Conservation (phyloP, 495 filamentous ascomycete genomes). For the Cercophora newfieldiana region DNA sequence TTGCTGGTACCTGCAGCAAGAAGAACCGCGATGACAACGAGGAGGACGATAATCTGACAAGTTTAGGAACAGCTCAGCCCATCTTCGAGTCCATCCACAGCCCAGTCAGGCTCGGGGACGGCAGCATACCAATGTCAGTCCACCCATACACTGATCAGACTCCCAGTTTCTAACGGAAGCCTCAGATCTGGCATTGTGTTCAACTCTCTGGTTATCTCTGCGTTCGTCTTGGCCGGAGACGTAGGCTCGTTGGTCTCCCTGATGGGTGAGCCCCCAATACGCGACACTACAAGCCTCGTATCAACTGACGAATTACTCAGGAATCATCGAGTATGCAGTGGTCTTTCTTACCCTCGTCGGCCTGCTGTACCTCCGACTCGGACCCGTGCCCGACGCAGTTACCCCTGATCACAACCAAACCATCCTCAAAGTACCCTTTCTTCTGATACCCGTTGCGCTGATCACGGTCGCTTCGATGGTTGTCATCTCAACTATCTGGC, state of each 20-base stretch:
- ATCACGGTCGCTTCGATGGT: constrained; percentile 5
- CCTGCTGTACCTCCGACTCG: constrained; percentile 6
- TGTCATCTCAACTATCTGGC: background rate
- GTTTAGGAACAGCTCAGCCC: background rate
- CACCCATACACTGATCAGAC: background rate
- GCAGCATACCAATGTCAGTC: constrained; percentile 9
- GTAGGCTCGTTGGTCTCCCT: constrained; percentile 7
- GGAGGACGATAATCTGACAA: background rate
- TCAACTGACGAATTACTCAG: background rate
- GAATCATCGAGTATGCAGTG: constrained; percentile 15
- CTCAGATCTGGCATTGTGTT: constrained; percentile 11
- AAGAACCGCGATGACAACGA: background rate
- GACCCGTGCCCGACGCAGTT: background rate
- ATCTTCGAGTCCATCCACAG: background rate
- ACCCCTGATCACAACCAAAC: background rate
- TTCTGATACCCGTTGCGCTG: constrained; percentile 6
- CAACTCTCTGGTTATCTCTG: constrained; percentile 4
- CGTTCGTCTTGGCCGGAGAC: constrained; percentile 11
- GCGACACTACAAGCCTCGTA: background rate
- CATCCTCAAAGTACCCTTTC: constrained; percentile 4
- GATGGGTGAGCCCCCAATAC: constrained; percentile 1
- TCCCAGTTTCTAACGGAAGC: background rate
- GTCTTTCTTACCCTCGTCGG: constrained; percentile 12
- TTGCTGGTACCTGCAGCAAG: background rate
- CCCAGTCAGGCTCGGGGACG: constrained; percentile 2